Conservation (phyloP, 1,139 yeast genomes). For the Yamadazyma triangularis region DNA sequence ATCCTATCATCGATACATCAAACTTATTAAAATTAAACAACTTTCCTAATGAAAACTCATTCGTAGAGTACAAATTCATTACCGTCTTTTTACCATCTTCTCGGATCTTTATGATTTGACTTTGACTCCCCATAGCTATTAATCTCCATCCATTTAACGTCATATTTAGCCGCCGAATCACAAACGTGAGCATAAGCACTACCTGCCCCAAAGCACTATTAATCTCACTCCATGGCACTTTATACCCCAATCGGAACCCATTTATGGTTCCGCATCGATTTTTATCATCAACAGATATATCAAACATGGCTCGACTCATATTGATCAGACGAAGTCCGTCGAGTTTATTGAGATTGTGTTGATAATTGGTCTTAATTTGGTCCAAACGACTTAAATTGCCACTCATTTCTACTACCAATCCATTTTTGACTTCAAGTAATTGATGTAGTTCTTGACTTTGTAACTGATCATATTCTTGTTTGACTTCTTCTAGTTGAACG, state of each 20-base stretch:
- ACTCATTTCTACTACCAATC: conserved; percentile 45
- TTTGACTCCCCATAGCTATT: conserved; percentile 81
- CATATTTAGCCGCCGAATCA: conserved; percentile 54
- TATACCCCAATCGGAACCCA: conserved; percentile 72
- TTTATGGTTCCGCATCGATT: conserved; percentile 87
- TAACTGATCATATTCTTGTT: conserved; percentile 37
- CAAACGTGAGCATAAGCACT: conserved; percentile 62
- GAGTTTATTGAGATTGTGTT: conserved; percentile 56
- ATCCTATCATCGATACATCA: conserved; percentile 74
- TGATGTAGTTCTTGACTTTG: conserved; percentile 38
- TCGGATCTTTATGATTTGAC: conserved; percentile 58
- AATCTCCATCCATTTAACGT: conserved; percentile 57
- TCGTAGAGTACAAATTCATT: conserved; percentile 54
- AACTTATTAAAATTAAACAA: conserved; percentile 65
- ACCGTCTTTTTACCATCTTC: conserved; percentile 17
- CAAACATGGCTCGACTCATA: conserved; percentile 76
- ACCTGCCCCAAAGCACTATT: conserved; percentile 92
- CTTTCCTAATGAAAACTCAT: conserved; percentile 66
- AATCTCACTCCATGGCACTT: conserved; percentile 84
- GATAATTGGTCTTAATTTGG: conserved; percentile 58
- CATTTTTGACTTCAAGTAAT: conserved; percentile 46
- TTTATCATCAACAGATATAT: conserved; percentile 62
- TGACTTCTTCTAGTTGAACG: conserved; percentile 30
- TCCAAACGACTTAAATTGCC: conserved; percentile 51
- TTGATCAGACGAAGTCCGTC: conserved; percentile 71